A percentile compares a stretch with the other conserved stretches of the same genome.
Conservation (phyloP, 805 yeast genomes). For the Clavispora phyllophila region DNA sequence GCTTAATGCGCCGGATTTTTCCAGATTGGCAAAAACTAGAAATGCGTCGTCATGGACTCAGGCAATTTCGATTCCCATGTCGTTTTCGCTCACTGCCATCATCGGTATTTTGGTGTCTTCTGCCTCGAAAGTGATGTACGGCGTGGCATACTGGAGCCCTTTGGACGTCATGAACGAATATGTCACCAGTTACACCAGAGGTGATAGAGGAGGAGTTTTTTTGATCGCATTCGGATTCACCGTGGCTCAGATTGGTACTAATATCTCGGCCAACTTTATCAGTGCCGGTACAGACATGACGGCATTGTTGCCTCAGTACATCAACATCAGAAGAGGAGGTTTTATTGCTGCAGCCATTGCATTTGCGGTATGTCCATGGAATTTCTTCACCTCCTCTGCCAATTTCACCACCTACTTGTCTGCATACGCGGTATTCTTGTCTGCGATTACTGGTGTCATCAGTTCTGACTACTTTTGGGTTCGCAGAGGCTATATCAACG, state of each 20-base stretch:
- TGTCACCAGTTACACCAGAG: slow-evolving; percentile 1
- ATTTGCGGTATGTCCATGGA: slow-evolving; percentile 2
- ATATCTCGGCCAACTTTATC: slow-evolving; percentile 2
- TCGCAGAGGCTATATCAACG: slow-evolving; percentile 32
- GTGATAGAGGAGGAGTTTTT: slow-evolving; percentile 1
- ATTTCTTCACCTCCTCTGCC: slow-evolving; percentile 1
- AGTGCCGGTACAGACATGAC: slow-evolving; percentile 3
- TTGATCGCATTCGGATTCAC: slow-evolving; percentile 1
- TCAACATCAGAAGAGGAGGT: slow-evolving; percentile 1
- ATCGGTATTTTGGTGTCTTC: slow-evolving; percentile 3
- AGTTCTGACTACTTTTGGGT: slow-evolving; percentile 23
- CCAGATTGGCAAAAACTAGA: slow-evolving; percentile 2
- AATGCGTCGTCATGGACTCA: slow-evolving; percentile 2
- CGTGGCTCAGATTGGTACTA: slow-evolving; percentile 1
- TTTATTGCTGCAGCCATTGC: slow-evolving; percentile 2
- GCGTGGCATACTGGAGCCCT: slow-evolving; percentile 1
- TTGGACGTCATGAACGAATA: slow-evolving; percentile 1
- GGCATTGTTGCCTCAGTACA: slow-evolving; percentile 1
- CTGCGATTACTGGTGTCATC: slow-evolving; percentile 1
- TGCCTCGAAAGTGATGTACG: slow-evolving; percentile 1
- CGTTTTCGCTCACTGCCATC: slow-evolving; percentile 1
- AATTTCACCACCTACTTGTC: slow-evolving; percentile 2
- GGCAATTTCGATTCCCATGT: slow-evolving; percentile 1
- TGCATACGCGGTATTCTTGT: slow-evolving; percentile 1
- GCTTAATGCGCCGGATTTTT: slow-evolving; percentile 1